A percentile compares a stretch with the other conserved stretches of the same genome.
Evolutionary conservation across 2,329 filamentous ascomycete genomes (phyloP).

Genomic region (Alternaria sp.): DNA sequence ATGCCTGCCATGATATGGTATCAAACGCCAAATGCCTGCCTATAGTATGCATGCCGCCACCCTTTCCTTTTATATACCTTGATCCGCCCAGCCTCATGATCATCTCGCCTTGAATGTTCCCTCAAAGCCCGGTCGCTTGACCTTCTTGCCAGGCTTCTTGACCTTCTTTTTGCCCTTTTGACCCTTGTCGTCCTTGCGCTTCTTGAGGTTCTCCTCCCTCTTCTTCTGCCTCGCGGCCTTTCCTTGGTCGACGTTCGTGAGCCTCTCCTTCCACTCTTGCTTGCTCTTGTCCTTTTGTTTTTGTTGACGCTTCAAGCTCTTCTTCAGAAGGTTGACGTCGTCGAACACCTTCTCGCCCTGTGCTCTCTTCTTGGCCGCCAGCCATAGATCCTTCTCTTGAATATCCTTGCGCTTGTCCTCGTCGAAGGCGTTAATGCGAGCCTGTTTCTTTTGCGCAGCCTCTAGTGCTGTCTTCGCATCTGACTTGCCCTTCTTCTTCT

Average conservation of each 20-base stretch:
- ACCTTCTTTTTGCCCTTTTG: constrained; percentile 67
- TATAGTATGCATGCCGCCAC: constrained; percentile 19
- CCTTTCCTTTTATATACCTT: constrained; percentile 4
- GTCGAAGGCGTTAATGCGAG: constrained; percentile 76
- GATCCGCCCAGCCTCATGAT: neutral
- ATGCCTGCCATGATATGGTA: constrained; percentile 36
- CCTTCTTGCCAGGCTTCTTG: constrained; percentile 61
- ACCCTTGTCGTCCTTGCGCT: constrained; percentile 78
- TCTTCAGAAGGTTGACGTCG: constrained; percentile 82
- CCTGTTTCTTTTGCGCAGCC: constrained; percentile 84
- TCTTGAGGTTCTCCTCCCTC: constrained; percentile 64
- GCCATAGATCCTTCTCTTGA: constrained; percentile 92
- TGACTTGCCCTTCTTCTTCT: constrained; percentile 80
- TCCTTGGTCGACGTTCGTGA: constrained; percentile 54
- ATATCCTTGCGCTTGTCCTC: constrained; percentile 83
- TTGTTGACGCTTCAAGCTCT: constrained; percentile 93
- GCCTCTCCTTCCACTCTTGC: constrained; percentile 72
- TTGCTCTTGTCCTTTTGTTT: constrained; percentile 88
- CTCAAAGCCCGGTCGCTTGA: constrained; percentile 64
- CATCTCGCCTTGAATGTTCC: constrained; percentile 67
- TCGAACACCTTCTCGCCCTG: constrained; percentile 90
- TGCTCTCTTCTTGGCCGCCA: constrained; percentile 85
- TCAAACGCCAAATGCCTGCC: constrained; percentile 37
- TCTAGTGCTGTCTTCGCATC: constrained; percentile 87
- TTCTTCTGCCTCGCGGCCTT: constrained; percentile 58